Evolutionary conservation across 1,139 yeast genomes (phyloP).

Genomic region (Lodderomyces orthopsilosis): DNA sequence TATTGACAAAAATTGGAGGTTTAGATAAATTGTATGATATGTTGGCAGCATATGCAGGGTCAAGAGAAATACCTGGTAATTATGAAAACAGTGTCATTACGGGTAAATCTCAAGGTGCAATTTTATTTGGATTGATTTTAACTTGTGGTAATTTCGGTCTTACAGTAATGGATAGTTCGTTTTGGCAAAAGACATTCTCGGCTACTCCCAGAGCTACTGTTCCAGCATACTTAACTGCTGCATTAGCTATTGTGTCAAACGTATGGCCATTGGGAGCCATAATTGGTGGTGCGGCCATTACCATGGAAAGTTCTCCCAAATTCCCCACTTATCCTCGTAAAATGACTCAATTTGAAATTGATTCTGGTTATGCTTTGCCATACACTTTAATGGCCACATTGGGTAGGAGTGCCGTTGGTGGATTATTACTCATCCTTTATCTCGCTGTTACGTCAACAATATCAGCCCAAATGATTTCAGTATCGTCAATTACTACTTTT

Average conservation of each 20-base stretch:
- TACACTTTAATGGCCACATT: constrained; percentile 80
- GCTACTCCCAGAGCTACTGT: constrained; percentile 82
- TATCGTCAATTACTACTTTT: constrained; percentile 77
- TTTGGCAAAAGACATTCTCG: constrained; percentile 88
- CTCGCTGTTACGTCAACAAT: constrained; percentile 80
- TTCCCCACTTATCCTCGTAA: constrained; percentile 73
- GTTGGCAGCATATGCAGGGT: constrained; percentile 50
- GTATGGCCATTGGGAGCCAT: constrained; percentile 84
- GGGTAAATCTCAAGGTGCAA: constrained; percentile 75
- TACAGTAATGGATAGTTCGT: constrained; percentile 84
- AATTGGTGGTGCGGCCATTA: constrained; percentile 72
- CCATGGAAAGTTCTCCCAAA: constrained; percentile 59
- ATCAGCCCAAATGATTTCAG: constrained; percentile 87
- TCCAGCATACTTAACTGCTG: constrained; percentile 86
- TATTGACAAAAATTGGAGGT: constrained; percentile 73
- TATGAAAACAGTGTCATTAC: constrained; percentile 77
- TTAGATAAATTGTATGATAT: constrained; percentile 69
- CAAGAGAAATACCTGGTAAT: constrained; percentile 58
- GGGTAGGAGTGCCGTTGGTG: constrained; percentile 80
- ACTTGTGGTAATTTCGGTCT: constrained; percentile 87
- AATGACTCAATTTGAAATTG: constrained; percentile 64
- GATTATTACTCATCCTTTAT: constrained; percentile 70
- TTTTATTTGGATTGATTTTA: constrained; percentile 79
- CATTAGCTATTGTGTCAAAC: constrained; percentile 46
- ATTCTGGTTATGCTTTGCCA: constrained; percentile 80